Evolutionary conservation across 176 grass and related monocot genomes (phyloP).

Genomic region (Rhipidocladum racemiflorum): DNA sequence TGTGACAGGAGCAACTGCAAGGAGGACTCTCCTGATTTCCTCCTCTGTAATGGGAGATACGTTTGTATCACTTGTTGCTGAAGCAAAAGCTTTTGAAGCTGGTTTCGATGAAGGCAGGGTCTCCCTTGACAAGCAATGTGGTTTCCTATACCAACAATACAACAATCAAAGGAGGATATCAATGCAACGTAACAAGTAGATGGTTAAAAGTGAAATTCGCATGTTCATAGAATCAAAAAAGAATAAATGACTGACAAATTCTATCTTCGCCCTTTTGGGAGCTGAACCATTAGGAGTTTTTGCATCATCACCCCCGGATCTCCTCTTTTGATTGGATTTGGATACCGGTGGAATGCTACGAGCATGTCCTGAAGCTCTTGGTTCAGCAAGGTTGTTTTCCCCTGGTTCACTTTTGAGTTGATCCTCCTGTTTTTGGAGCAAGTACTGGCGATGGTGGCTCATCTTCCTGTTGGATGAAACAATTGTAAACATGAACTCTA

Average conservation of each 20-base stretch:
- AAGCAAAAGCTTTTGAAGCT: slow-evolving; percentile 31
- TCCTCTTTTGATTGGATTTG: slow-evolving; percentile 71
- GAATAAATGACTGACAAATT: slow-evolving; percentile 53
- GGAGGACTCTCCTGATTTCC: slow-evolving; percentile 63
- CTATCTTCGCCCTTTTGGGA: slow-evolving; percentile 52
- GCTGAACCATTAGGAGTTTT: neutral
- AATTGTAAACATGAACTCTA: slow-evolving; percentile 18
- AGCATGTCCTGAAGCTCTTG: slow-evolving; percentile 19
- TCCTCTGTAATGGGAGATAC: slow-evolving; percentile 56
- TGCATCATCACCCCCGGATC: neutral
- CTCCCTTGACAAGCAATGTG: slow-evolving; percentile 34
- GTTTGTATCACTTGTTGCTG: slow-evolving; percentile 5
- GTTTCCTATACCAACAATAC: slow-evolving; percentile 35
- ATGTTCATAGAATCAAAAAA: neutral
- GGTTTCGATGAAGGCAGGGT: slow-evolving; percentile 28
- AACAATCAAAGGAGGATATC: neutral
- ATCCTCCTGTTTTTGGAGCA: slow-evolving; percentile 61
- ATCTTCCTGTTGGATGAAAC: slow-evolving; percentile 58
- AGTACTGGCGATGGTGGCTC: slow-evolving; percentile 44
- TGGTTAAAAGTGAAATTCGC: slow-evolving; percentile 19
- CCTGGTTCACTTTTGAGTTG: slow-evolving; percentile 52
- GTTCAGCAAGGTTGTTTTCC: slow-evolving; percentile 51
- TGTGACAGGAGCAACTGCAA: slow-evolving; percentile 33
- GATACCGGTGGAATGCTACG: slow-evolving; percentile 36
- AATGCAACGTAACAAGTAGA: neutral